phyloP scores from a whole-genome alignment of 2,329 filamentous ascomycete species.

The Stenocarpella maydis region DNA sequence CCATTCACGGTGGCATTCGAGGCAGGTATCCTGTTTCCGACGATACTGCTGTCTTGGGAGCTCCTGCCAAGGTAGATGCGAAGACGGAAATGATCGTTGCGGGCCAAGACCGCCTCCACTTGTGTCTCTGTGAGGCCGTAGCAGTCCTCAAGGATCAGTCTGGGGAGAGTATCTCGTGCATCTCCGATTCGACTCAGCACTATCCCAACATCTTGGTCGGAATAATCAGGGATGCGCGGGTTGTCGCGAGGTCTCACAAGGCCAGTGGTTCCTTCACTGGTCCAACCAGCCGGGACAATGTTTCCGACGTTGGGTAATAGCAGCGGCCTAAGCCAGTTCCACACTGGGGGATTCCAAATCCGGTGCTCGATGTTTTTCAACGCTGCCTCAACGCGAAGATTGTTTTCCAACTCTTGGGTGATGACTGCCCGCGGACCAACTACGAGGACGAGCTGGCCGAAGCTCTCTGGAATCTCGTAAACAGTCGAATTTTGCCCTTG shows the following conservation, averaged over 20 bases:
- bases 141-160: not conserved
- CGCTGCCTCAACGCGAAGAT: not conserved
- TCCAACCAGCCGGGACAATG: not conserved
- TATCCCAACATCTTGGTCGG: not conserved
- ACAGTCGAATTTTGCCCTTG: not conserved
- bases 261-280: not conserved
- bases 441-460: not conserved
- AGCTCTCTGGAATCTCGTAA: not conserved
- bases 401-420: not conserved
- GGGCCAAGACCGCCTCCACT: not conserved
- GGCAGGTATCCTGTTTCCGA: not conserved
- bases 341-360: not conserved
- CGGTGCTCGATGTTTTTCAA: no score
- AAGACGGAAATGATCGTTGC: not conserved
- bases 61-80: not conserved
- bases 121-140: not conserved
- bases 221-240: not conserved
- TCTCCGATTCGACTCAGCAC: not conserved
- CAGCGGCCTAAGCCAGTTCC: not conserved
- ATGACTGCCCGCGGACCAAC: not conserved
- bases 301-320: not conserved
- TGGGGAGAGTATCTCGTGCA: no score
- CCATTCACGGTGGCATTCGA: not conserved
- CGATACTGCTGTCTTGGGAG: not conserved
- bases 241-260: not conserved